A percentile compares a stretch with the other conserved stretches of the same genome.
Conservation (phyloP, 768 basidiomycete species). For the Trametes maxima region DNA sequence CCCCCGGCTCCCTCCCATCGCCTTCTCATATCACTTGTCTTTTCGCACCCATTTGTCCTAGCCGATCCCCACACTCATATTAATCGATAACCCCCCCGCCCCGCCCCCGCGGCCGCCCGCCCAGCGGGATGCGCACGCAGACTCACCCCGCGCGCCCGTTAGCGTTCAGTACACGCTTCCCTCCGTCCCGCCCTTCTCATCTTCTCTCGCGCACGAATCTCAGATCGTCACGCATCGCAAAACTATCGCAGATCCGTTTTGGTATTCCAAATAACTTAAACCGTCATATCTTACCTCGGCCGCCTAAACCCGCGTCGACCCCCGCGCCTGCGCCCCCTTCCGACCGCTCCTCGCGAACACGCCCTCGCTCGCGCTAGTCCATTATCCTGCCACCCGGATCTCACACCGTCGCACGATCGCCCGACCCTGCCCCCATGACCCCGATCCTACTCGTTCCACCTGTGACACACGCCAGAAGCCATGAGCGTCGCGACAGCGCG, state of each 20-base stretch:
- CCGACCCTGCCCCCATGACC: constrained; percentile 19
- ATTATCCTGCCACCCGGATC: not conserved
- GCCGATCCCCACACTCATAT: not conserved
- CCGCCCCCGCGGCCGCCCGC: not conserved
- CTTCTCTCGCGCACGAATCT: constrained; percentile 14
- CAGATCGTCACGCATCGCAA: constrained; percentile 11
- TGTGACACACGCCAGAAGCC: constrained; percentile 33
- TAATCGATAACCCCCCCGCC: not conserved
- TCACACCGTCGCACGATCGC: constrained; percentile 10
- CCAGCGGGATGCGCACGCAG: not conserved
- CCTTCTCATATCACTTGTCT: constrained; percentile 16
- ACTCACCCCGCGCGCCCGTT: not conserved
- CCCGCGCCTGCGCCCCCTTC: not conserved
- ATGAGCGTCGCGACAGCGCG: constrained; percentile 14
- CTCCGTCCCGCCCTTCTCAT: constrained; percentile 10
- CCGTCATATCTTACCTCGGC: constrained; percentile 1
- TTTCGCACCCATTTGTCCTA: not conserved
- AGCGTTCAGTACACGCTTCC: constrained; percentile 6
- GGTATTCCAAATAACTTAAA: constrained; percentile 9
- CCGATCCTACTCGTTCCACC: constrained; percentile 72
- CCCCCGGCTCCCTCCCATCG: constrained; percentile 16
- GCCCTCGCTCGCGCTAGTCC: not conserved
- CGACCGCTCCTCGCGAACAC: not conserved
- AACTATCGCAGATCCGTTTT: constrained; percentile 7
- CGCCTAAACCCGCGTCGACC: constrained; percentile 7